These are phyloP conservation scores for Ambrosia artemisiifolia DNA, from an alignment of 129 eudicot species.

Conservation along the genomic window DNA sequence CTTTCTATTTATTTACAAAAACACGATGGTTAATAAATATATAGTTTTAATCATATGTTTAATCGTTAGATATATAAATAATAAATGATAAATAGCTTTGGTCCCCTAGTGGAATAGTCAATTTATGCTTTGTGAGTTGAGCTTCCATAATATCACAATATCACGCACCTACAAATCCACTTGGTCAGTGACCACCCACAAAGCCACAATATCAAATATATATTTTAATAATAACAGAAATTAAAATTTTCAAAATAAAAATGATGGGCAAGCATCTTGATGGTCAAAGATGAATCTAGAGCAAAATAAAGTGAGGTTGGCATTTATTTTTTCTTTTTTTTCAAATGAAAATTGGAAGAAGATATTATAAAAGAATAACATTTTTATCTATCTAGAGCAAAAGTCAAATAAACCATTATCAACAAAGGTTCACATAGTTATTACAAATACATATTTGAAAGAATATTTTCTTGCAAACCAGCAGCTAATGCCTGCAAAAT, in stretches of 20 bases:
- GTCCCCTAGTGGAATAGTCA: neutral
- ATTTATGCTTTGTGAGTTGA: constrained; percentile 18
- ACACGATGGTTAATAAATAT: neutral
- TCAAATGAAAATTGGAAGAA: neutral
- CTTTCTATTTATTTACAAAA: neutral
- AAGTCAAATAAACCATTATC: neutral
- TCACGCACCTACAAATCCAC: neutral
- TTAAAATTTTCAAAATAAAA: neutral
- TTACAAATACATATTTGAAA: constrained; percentile 35
- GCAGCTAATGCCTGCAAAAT: constrained; percentile 51
- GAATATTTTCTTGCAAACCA: constrained; percentile 55
- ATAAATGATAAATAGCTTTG: neutral
- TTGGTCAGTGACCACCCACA: constrained; percentile 1
- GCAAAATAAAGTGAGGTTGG: neutral
- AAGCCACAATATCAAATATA: neutral
- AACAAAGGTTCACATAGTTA: neutral
- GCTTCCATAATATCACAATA: constrained; percentile 9
- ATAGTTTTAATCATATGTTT: neutral
- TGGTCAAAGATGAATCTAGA: neutral
- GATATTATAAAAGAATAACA: neutral
- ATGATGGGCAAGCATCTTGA: neutral
- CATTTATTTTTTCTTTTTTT: neutral
- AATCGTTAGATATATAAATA: neutral
- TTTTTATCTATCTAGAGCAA: neutral
- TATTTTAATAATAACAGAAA: neutral